Evolutionary conservation across 768 basidiomycete species (phyloP), one percentile per base, ranked within the genome.

Genomic region (Leccinum rimulosum): DNA sequence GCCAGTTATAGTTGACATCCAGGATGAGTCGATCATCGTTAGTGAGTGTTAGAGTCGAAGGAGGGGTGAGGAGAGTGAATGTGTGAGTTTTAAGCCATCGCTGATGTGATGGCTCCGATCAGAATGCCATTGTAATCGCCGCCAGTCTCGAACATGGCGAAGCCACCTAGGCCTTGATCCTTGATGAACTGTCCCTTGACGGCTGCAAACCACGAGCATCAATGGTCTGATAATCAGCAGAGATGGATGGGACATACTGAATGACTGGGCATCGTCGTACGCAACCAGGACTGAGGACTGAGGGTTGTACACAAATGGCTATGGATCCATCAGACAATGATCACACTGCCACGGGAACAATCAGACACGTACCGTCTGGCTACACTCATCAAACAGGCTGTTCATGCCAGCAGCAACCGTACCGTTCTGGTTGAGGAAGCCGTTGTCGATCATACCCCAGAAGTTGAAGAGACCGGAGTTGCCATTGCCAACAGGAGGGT

Each of bases 231-330:
- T 35, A 19, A 11, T 2, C 0, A 17, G 19, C 17, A n/a, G 15
- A n/a, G 2, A 58, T 5, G 6, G n/a, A n/a, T 6, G 30, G 49
- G 11, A 69, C 56, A 74, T 78, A 61, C 82, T 70, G 61, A 87
- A 88, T 0, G 89, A 88, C 51, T 75, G 64, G 0, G 83, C 67
- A 62, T 89, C 75, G 59, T 92, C 90, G 64, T 81, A 92, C 1
- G 89, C 82, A 35, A 92, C 77, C 75, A 86, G 78, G 55, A 84
- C 73, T 48, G 84, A 73, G 0, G 78, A 76, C 1, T 73, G 73
- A 45, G 77, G 59, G 68, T 87, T 79, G 71, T 89, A 91, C 27
- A 89, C 80, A 59, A 80, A 89, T 1, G 89, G 86, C 90, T 92
- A 47, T 25, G 6, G 3, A 28, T 40, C 15, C 1, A 9, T 72